phyloP scores from a whole-genome alignment of 2,329 filamentous ascomycete genomes.

The Colletotrichum sp. region DNA sequence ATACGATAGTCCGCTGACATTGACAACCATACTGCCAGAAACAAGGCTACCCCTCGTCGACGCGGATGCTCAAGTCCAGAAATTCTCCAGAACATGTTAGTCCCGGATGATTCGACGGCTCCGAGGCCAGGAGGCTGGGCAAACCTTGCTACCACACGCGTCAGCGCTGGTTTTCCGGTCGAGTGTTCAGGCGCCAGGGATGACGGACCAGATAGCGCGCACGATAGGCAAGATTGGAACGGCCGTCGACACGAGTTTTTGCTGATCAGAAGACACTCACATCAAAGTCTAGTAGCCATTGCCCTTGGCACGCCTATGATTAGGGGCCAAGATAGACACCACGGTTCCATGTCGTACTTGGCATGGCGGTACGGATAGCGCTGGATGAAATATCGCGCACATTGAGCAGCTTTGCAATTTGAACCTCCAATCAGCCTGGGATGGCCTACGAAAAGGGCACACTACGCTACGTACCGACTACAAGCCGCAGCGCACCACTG shows the following conservation, averaged over 20 bases:
- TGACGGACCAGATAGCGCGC: background rate
- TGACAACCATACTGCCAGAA: background rate
- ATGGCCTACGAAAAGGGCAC: background rate
- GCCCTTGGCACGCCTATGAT: background rate
- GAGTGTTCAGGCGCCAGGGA: background rate
- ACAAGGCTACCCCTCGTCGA: conserved; percentile 8
- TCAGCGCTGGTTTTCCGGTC: conserved; percentile 2
- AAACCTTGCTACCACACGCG: background rate
- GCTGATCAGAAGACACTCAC: conserved; percentile 1
- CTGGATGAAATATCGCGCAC: conserved; percentile 5
- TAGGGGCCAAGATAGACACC: background rate
- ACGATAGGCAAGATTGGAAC: background rate
- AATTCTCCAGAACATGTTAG: conserved; percentile 5
- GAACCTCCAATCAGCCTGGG: background rate
- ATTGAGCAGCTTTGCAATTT: background rate
- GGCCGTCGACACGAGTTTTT: background rate
- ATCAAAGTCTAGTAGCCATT: background rate
- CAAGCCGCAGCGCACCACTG: background rate
- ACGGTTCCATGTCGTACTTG: conserved; percentile 13
- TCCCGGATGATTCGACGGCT: background rate
- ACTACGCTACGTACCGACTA: background rate
- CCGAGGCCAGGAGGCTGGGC: background rate
- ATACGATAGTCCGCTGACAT: background rate
- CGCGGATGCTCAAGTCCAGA: background rate
- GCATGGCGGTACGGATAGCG: background rate